phyloP scores from a whole-genome alignment of 2,329 filamentous ascomycete species.

The Fusarium circinatum region DNA sequence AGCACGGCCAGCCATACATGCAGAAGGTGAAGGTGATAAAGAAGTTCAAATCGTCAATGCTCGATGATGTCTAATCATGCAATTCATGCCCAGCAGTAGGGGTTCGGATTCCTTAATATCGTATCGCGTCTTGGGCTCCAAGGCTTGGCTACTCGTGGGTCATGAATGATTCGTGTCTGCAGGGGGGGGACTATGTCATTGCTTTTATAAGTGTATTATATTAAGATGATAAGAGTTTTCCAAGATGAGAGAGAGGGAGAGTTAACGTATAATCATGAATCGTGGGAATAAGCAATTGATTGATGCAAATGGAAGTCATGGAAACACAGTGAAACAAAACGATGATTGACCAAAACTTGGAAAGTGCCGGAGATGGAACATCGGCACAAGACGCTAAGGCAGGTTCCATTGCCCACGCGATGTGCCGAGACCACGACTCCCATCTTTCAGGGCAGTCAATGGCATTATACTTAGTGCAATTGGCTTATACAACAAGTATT shows the following conservation, averaged over 20 bases:
- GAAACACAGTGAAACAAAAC: not conserved
- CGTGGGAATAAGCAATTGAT: constrained; percentile 1
- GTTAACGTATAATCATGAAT: not conserved
- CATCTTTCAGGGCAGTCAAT: not conserved
- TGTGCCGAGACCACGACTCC: constrained; percentile 1
- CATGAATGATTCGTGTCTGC: constrained; percentile 4
- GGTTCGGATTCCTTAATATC: constrained; percentile 16
- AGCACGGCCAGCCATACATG: constrained; percentile 23
- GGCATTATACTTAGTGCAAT: not conserved
- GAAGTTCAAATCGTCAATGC: not conserved
- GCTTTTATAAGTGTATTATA: not conserved
- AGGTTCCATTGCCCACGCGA: constrained; percentile 15
- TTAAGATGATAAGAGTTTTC: not conserved
- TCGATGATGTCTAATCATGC: constrained; percentile 6
- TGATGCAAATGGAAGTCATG: constrained; percentile 1
- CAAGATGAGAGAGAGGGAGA: not conserved
- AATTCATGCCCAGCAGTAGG: constrained; percentile 19
- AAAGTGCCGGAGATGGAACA: constrained; percentile 15
- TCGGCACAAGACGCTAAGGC: constrained; percentile 26
- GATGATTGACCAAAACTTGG: constrained; percentile 3
- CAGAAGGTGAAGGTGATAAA: not conserved
- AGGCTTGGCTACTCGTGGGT: constrained; percentile 27
- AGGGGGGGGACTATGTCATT: constrained; percentile 11
- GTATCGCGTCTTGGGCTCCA: constrained; percentile 24
- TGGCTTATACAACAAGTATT: not conserved